Base-by-base conservation (phyloP, 805 yeast species). In the Ogataea methanolica region DNA sequence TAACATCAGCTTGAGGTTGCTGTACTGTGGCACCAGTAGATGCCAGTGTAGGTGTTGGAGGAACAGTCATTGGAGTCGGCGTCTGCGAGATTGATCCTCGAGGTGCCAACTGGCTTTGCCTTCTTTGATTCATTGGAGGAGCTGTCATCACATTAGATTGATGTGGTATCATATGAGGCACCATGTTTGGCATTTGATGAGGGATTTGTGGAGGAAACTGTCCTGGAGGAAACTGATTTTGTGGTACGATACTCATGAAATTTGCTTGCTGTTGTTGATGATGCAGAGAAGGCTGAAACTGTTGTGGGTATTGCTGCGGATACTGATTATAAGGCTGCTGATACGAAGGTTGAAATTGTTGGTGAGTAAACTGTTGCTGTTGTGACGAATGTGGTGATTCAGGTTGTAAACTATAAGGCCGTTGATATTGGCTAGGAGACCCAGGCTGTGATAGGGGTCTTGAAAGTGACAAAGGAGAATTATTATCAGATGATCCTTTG, bases 1-100 rank as follows among this genome's bases (percentile, higher is more conserved):
- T 26, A 26, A 4, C 9, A 26, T 41, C 36, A n/a, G 8, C 6
- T 14, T 42, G 41, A 26, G 34, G 42, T 33, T 33, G 42, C 4
- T 38, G 26, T 8, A 12, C 17, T n/a, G 8, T 19, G n/a, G n/a
- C 29, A 16, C n/a, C 33, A 9, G 31, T 26, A 6, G 31, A 26
- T 8, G 31, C 23, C 21, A 29, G 42, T 6, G 39, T 26, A 3
- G 60, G 56, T 11, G 56, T 51, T 7, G 54, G 57, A 2, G 60
- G 59, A 11, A 56, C 51, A 2, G 56, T 49, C 45, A 50, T 41
- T 12, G 58, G 60, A 4, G 60, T 54, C 12, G 51, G 42, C 2
- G 60, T 56, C 16, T 49, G 52, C 9, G 58, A 52, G 15, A 33
- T 33, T 23, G 41, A 39, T 23, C 16, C 29, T 23, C 41, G 41